A percentile compares a stretch with the other conserved stretches of the same genome.
These are phyloP conservation scores for Takashimella koratensis DNA, from an alignment of 1,284 basidiomycete genomes.

Conservation along the genomic window DNA sequence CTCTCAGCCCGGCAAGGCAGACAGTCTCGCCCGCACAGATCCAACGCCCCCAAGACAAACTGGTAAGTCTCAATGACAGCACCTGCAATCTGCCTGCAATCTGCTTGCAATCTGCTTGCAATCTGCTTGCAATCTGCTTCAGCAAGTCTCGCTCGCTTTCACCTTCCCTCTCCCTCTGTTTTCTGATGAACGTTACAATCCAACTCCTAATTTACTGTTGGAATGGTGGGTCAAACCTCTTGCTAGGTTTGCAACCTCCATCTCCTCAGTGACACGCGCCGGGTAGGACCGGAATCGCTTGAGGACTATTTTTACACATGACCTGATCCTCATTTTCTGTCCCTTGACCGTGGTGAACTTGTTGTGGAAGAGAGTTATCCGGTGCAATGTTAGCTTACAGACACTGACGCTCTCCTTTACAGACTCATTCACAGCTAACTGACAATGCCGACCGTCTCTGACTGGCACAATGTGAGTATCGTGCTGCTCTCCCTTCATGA, in stretches of 20 bases:
- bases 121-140: neutral
- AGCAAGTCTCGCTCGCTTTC: constrained; percentile 5
- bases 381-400: neutral
- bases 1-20: too few species aligned
- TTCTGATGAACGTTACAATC: constrained; percentile 41
- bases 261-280: constrained; percentile 14
- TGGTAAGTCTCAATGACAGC: too few species aligned
- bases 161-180: constrained; percentile 3
- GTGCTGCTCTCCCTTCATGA: neutral
- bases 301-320: constrained; percentile 45
- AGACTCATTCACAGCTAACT: neutral
- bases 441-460: neutral
- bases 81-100: too few species aligned
- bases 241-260: constrained; percentile 20
- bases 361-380: neutral
- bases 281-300: constrained; percentile 39
- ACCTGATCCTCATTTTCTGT: constrained; percentile 30
- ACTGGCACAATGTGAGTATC: too few species aligned
- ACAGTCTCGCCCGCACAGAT: too few species aligned
- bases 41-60: too few species aligned
- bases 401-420: neutral
- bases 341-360: too few species aligned
- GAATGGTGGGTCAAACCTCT: constrained; percentile 20
- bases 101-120: too few species aligned
- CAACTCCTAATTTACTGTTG: constrained; percentile 33